A percentile compares a stretch with the other conserved stretches of the same genome.
phyloP scores from a whole-genome alignment of 1,284 basidiomycete genomes.

The Hypsizygus ulmarius region DNA sequence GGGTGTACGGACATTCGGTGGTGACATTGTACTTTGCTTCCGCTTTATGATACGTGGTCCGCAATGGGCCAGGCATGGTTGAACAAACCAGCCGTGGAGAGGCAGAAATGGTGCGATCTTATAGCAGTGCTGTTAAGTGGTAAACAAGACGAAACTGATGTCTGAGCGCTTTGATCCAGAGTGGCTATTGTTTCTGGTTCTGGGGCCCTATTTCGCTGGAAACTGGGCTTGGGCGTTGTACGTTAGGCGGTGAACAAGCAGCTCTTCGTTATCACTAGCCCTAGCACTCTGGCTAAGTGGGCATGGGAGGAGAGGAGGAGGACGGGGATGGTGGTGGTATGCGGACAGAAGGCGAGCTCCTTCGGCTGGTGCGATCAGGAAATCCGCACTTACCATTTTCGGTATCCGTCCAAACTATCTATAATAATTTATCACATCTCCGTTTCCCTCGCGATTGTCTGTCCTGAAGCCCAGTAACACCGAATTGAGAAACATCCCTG shows the following conservation, averaged over 20 bases:
- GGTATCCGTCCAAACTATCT: constrained; percentile 16
- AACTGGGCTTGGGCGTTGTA: not conserved
- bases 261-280: not conserved
- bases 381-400: constrained; percentile 17
- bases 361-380: constrained; percentile 19
- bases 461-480: not conserved
- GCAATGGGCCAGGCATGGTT: constrained; percentile 38
- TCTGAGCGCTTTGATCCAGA: constrained; percentile 22
- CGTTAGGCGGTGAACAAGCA: not conserved
- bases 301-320: not conserved
- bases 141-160: constrained; percentile 18
- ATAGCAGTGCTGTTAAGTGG: constrained; percentile 15
- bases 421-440: constrained; percentile 23
- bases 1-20: constrained; percentile 63
- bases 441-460: constrained; percentile 16
- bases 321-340: constrained; percentile 18
- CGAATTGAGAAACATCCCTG: not conserved
- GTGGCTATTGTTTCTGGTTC: constrained; percentile 17
- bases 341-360: constrained; percentile 19
- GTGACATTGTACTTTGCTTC: constrained; percentile 78
- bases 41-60: constrained; percentile 43
- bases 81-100: constrained; percentile 18
- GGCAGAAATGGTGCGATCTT: constrained; percentile 9
- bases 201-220: constrained; percentile 1
- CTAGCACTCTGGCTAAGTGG: not conserved